Evolutionary conservation across 1,284 basidiomycete genomes (phyloP).

Genomic region (Ustilago tritici): DNA sequence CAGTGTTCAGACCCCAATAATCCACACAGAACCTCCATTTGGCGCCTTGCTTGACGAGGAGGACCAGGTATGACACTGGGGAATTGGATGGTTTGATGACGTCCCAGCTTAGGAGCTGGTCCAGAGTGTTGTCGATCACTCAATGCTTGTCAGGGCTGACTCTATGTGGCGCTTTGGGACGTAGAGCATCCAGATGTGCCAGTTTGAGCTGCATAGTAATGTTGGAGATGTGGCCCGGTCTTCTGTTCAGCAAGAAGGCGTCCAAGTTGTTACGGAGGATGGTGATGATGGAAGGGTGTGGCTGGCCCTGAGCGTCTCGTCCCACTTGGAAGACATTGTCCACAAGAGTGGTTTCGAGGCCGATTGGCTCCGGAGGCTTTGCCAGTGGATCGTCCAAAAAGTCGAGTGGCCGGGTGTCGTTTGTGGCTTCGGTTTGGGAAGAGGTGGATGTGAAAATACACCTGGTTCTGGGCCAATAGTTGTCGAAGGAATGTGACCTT

Average conservation of each 20-base stretch:
- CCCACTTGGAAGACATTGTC: neutral
- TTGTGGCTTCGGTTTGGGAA: too few relatives aligned
- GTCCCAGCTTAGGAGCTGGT: constrained; percentile 1
- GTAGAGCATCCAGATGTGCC: neutral
- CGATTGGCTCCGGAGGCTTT: too few relatives aligned
- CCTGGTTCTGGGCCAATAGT: too few relatives aligned
- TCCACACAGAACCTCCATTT: constrained; percentile 5
- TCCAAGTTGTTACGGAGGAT: neutral
- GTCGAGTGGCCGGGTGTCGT: too few relatives aligned
- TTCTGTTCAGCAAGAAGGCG: neutral
- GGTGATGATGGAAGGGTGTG: neutral
- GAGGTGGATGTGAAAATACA: too few relatives aligned
- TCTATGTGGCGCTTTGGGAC: neutral
- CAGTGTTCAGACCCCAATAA: neutral
- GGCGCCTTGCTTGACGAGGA: neutral
- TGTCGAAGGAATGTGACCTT: too few relatives aligned
- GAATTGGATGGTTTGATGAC: neutral
- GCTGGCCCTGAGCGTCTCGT: neutral
- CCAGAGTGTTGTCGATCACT: neutral
- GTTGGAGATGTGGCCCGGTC: neutral
- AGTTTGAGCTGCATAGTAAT: neutral
- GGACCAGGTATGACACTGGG: neutral
- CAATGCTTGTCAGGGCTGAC: neutral
- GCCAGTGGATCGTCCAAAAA: too few relatives aligned
- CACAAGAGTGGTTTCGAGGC: neutral